phyloP scores from a whole-genome alignment of 2,329 filamentous ascomycete species.

The Raffaelea ambrosiae region DNA sequence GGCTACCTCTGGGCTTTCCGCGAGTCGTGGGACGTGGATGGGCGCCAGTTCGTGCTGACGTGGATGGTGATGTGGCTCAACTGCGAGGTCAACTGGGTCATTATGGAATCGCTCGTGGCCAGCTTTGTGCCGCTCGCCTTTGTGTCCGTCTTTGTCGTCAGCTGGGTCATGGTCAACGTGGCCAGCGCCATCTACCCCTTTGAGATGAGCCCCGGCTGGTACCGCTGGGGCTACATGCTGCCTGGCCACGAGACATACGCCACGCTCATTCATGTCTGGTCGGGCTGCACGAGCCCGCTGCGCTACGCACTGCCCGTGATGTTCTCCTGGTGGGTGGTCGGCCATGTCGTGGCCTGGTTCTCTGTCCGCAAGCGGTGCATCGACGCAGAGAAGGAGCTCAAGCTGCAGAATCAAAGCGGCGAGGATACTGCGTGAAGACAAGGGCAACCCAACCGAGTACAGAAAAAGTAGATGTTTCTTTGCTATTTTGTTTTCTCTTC shows the following conservation, averaged over 20 bases:
- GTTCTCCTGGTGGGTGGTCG: conserved; percentile 22
- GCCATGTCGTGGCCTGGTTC: conserved; percentile 1
- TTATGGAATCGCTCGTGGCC: conserved; percentile 1
- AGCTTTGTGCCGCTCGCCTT: conserved; percentile 3
- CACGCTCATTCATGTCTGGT: conserved; percentile 33
- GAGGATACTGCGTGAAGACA: background rate
- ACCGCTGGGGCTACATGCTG: conserved; percentile 27
- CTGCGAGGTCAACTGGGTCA: conserved; percentile 2
- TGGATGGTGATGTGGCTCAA: conserved; percentile 28
- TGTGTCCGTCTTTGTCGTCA: conserved; percentile 14
- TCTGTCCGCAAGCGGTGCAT: conserved; percentile 1
- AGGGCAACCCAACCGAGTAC: background rate
- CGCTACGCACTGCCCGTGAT: conserved; percentile 30
- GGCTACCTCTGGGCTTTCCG: conserved; percentile 36
- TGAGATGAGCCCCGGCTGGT: conserved; percentile 32
- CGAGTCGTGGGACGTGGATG: conserved; percentile 29
- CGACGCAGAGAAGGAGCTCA: background rate
- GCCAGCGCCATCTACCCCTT: conserved; percentile 32
- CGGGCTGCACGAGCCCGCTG: conserved; percentile 30
- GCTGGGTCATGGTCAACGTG: conserved; percentile 35
- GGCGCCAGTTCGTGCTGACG: conserved; percentile 16
- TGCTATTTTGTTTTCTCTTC: background rate
- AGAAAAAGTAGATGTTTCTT: background rate
- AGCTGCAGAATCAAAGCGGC: background rate
- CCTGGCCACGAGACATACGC: conserved; percentile 31